Evolutionary conservation across 2,329 filamentous ascomycete genomes (phyloP), one percentile per base, ranked within the genome.

Genomic region (Verticillium zaregamsianum): DNA sequence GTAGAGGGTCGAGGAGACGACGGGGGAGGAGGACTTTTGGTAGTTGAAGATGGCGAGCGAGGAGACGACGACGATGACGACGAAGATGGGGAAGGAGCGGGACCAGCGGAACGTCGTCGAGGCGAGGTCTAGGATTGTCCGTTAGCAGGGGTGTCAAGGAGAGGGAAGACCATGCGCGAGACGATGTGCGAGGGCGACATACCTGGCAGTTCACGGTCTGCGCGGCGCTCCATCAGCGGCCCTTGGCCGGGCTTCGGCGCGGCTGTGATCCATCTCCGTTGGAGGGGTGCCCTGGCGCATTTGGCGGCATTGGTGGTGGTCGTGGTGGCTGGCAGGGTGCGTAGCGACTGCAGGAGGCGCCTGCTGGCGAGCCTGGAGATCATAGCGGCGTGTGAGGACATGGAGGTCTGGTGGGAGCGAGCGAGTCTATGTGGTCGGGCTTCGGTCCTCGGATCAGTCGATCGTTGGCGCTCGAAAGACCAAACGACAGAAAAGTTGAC

Each of bases 41-140:
- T 99, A 98, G 84, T 99, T 99, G 90, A 99, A 98, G 76, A 99
- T 97, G 68, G 90, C 92, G 63, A 96, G 79, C 67, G 89, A 88
- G 67, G 89, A 90, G 61, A 83, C 81, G 57, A 86, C 84, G 68
- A 97, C 86, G 65, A 92, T 80, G 65, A 85, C 76, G 59, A 90
- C 73, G 83, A 98, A 98, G 73, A 96, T 79, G 60, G 94, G 94
- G 37, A 97, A 77, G 1, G 92, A 92, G 68, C 85, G 85, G 61
- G 82, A 73, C 90, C 90, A 93, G 68, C 82, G 81, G 72, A 86
- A 85, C 57, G 71, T 72, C 61, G 76, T 72, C 62, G 77, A 72
- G 60, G 76, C 70, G 62, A 82, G 70, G 66, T 80, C 79, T 80
- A 49, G 0, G 49, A 9, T 11, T 25, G 49, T 17, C 23, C 25